phyloP scores from a whole-genome alignment of 2,329 filamentous ascomycete species.

The Meredithiella fracta region DNA sequence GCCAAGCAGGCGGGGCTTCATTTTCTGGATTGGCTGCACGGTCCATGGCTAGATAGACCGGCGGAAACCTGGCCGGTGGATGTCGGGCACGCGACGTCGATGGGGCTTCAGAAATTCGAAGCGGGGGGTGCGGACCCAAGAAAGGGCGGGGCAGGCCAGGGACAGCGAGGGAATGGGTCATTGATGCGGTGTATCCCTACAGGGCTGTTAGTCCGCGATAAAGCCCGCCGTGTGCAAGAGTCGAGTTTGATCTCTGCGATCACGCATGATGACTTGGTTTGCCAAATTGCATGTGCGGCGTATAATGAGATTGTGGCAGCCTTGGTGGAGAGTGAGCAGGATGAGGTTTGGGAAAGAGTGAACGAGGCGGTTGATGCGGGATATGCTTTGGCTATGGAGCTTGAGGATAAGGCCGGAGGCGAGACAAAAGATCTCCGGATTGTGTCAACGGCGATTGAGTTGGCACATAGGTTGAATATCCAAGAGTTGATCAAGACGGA shows the following conservation, averaged over 20 bases:
- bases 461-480: not conserved
- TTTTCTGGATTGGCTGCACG: constrained; percentile 27
- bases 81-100: not conserved
- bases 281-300: constrained; percentile 23
- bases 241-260: constrained; percentile 24
- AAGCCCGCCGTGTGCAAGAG: constrained; percentile 19
- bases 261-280: constrained; percentile 25
- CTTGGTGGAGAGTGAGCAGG: constrained; percentile 18
- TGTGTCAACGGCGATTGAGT: not conserved
- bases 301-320: constrained; percentile 26
- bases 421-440: not conserved
- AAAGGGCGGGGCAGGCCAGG: constrained; percentile 23
- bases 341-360: constrained; percentile 7
- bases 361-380: constrained; percentile 21
- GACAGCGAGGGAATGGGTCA: constrained; percentile 28
- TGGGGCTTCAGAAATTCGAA: constrained; percentile 20
- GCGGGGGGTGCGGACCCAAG: constrained; percentile 18
- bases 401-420: constrained; percentile 15
- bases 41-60: constrained; percentile 27
- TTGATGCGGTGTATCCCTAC: constrained; percentile 33
- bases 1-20: constrained; percentile 21
- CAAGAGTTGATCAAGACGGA: not conserved
- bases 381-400: constrained; percentile 15
- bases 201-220: constrained; percentile 23
- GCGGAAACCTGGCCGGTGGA: constrained; percentile 17